These are phyloP conservation scores for Aspergillus biplanus DNA, from an alignment of 495 filamentous ascomycete genomes.

Conservation along the genomic window DNA sequence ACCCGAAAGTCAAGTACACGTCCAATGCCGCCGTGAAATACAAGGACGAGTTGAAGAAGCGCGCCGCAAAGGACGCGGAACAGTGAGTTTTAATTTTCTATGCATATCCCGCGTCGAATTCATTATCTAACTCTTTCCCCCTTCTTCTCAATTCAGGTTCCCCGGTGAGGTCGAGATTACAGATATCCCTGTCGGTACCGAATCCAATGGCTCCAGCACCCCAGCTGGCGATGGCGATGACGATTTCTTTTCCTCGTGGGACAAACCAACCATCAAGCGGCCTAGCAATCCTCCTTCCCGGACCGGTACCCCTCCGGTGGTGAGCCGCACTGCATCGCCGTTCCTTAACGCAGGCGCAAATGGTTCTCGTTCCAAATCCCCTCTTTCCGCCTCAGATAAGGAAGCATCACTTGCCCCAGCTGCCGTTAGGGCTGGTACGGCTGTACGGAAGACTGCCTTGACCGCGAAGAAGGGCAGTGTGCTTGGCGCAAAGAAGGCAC, in stretches of 20 bases:
- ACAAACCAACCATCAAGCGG: constrained; percentile 95
- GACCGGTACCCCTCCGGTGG: constrained; percentile 83
- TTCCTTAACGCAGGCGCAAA: constrained; percentile 77
- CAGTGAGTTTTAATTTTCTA: constrained; percentile 57
- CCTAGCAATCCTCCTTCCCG: constrained; percentile 93
- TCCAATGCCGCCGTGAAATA: constrained; percentile 90
- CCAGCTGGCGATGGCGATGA: constrained; percentile 79
- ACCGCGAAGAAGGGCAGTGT: constrained; percentile 77
- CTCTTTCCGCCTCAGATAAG: constrained; percentile 66
- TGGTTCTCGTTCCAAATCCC: constrained; percentile 77
- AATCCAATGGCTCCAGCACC: constrained; percentile 66
- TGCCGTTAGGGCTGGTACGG: constrained; percentile 73
- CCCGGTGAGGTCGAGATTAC: constrained; percentile 85
- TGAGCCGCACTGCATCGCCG: constrained; percentile 83
- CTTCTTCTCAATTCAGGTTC: constrained; percentile 57
- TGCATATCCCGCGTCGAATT: not conserved
- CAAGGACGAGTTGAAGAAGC: constrained; percentile 88
- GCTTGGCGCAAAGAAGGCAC: constrained; percentile 84
- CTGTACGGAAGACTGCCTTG: constrained; percentile 71
- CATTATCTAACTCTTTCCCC: constrained; percentile 19
- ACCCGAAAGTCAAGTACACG: constrained; percentile 94
- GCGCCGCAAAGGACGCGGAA: constrained; percentile 77
- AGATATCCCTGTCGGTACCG: constrained; percentile 64
- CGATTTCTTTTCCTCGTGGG: constrained; percentile 99
- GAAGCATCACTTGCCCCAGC: constrained; percentile 53